Base-by-base conservation (phyloP, 2,329 filamentous ascomycete genomes). In the Penicillium sp. region DNA sequence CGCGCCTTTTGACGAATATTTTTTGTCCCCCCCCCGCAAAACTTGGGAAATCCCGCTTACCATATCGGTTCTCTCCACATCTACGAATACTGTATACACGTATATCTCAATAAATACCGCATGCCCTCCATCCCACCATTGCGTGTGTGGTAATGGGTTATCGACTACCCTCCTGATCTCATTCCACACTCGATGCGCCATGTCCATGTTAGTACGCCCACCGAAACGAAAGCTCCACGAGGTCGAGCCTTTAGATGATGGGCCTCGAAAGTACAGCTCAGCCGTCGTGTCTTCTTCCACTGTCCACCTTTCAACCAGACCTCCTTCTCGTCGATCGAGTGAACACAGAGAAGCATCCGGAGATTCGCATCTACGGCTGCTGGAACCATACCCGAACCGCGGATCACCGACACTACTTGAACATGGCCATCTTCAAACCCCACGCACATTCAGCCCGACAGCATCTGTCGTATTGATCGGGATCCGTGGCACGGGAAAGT, bases 401-500 rank as follows among this genome's bases (percentile, higher is more conserved):
- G 57, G 66, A 17, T 71, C 70, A 2, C 70, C 69, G 5, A 61
- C 63, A 8, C 53, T 61, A 36, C 63, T 68, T 30, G 66, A 69
- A 17, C 59, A 55, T 40, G 52, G 61, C 1, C 58, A 62, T 64
- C 40, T 68, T 60, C 44, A 69, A 40, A 73, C 55, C 4, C 61
- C 61, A 19, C 66, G 70, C 33, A 64, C 57, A 17, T 89, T 88
- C 65, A 74, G 78, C 9, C 70, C 79, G 10, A 81, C 88, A 76
- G 85, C 87, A 2, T 90, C 89, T 1, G 84, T 92, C 53, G 82
- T 91, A 7, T 78, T 92, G 17, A 82, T 89, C 22, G 89, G 89
- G 2, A 85, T 90, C 53, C 84, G 87, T 14, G 89, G 88, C 11
- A 84, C 87, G 5, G 89, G 89, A 16, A 91, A 91, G 71, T 88